Percentiles rank a stretch among this genome's conserved stretches.
phyloP scores from a whole-genome alignment of 805 yeast genomes.

The Myxozyma geophila region DNA sequence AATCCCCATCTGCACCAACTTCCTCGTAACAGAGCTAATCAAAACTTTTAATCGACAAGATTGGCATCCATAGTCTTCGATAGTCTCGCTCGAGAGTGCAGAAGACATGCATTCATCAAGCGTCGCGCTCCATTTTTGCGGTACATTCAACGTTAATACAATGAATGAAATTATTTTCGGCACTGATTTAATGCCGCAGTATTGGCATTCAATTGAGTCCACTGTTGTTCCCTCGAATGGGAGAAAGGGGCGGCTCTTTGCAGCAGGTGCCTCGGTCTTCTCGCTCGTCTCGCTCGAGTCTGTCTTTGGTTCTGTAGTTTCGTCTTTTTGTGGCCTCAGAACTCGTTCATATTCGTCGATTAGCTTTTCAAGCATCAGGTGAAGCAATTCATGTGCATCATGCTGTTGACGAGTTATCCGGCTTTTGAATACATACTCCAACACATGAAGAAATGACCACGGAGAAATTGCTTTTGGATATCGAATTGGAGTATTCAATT shows the following conservation, averaged over 20 bases:
- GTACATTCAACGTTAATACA: constrained; percentile 76
- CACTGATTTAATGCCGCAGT: constrained; percentile 66
- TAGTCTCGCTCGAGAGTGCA: constrained; percentile 68
- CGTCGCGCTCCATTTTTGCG: constrained; percentile 55
- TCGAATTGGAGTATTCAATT: constrained; percentile 66
- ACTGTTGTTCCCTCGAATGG: constrained; percentile 74
- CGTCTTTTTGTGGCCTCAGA: constrained; percentile 32
- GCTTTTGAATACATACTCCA: constrained; percentile 74
- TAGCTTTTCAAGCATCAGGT: constrained; percentile 76
- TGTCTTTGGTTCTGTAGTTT: constrained; percentile 11
- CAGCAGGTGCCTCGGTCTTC: constrained; percentile 11
- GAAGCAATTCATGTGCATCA: constrained; percentile 93
- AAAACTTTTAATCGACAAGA: constrained; percentile 58
- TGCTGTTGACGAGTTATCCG: constrained; percentile 82
- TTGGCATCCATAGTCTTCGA: constrained; percentile 75
- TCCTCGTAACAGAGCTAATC: background rate
- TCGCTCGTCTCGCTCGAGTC: too few species aligned
- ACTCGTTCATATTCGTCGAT: constrained; percentile 59
- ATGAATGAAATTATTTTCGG: constrained; percentile 64
- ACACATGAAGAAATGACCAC: constrained; percentile 74
- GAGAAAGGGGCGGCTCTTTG: constrained; percentile 45
- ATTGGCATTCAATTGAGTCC: constrained; percentile 70
- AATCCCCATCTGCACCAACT: background rate
- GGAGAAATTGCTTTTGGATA: constrained; percentile 64
- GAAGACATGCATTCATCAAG: constrained; percentile 60